phyloP scores from a whole-genome alignment of 495 filamentous ascomycete genomes.

The Trichoderma orchidacearum region DNA sequence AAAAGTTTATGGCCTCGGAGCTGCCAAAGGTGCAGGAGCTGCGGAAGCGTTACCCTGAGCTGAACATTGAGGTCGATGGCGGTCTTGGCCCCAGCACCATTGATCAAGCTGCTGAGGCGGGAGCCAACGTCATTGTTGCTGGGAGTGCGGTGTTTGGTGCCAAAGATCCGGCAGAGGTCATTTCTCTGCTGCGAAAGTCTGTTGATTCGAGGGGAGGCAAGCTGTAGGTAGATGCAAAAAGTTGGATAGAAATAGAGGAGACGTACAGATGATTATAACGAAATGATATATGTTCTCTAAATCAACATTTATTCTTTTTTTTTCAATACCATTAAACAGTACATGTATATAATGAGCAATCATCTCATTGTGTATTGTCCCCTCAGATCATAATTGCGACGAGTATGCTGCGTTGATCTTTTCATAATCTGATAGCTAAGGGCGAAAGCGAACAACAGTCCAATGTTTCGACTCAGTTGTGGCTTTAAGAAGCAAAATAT shows the following conservation, averaged over 20 bases:
- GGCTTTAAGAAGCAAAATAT: too few species aligned
- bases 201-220: constrained; percentile 48
- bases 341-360: too few species aligned
- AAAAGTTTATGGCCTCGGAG: constrained; percentile 94
- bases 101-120: constrained; percentile 86
- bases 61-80: constrained; percentile 97
- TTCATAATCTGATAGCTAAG: too few species aligned
- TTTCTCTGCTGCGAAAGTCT: constrained; percentile 59
- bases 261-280: too few species aligned
- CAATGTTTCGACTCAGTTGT: too few species aligned
- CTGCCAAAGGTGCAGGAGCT: constrained; percentile 85
- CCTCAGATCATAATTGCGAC: too few species aligned
- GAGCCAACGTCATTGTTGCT: constrained; percentile 95
- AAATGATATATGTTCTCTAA: too few species aligned
- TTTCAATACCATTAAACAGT: too few species aligned
- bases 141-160: constrained; percentile 96
- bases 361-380: too few species aligned
- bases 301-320: too few species aligned
- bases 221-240: constrained; percentile 5
- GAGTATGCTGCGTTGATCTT: too few species aligned
- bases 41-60: constrained; percentile 68
- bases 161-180: constrained; percentile 72
- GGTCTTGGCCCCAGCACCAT: constrained; percentile 80
- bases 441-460: too few species aligned
- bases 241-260: not conserved